phyloP scores from a whole-genome alignment of 306 rosid species.

The Begonia fuchsioides region DNA sequence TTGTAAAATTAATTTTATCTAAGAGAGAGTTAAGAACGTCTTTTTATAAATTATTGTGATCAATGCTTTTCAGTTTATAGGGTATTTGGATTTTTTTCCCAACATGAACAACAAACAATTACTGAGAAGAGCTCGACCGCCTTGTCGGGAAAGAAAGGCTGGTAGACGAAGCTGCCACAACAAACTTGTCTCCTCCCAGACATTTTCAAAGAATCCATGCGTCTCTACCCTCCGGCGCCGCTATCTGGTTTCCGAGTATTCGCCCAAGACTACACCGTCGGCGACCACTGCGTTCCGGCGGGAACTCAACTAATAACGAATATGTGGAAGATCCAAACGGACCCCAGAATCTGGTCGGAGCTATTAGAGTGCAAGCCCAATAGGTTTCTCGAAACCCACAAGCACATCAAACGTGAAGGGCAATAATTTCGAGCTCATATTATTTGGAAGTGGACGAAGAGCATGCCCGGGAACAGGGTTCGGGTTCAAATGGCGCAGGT shows the following conservation, averaged over 20 bases:
- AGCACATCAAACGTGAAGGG: conserved; percentile 14
- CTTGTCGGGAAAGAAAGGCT: conserved; percentile 35
- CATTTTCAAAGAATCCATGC: conserved; percentile 28
- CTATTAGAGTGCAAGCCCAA: conserved; percentile 22
- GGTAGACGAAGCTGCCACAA: conserved; percentile 30
- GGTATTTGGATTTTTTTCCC: no score
- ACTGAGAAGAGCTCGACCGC: conserved; percentile 31
- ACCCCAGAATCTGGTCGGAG: conserved; percentile 12
- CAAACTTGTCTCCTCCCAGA: conserved; percentile 37
- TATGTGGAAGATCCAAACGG: conserved; percentile 21
- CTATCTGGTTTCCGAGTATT: conserved; percentile 14
- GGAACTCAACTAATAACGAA: not conserved
- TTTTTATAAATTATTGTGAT: no score
- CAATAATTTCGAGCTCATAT: conserved; percentile 16
- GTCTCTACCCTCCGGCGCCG: conserved; percentile 40
- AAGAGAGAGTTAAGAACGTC: no score
- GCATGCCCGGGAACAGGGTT: conserved; percentile 18
- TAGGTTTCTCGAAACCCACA: conserved; percentile 20
- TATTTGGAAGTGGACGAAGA: conserved; percentile 31
- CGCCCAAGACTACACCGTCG: conserved; percentile 23
- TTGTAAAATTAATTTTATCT: no score
- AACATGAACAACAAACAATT: conserved; percentile 12
- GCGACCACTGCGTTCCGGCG: not conserved
- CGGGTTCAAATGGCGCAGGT: conserved; percentile 8
- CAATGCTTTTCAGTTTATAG: no score